Conservation (phyloP, 129 eudicot genomes). For the Artemisia argyi region DNA sequence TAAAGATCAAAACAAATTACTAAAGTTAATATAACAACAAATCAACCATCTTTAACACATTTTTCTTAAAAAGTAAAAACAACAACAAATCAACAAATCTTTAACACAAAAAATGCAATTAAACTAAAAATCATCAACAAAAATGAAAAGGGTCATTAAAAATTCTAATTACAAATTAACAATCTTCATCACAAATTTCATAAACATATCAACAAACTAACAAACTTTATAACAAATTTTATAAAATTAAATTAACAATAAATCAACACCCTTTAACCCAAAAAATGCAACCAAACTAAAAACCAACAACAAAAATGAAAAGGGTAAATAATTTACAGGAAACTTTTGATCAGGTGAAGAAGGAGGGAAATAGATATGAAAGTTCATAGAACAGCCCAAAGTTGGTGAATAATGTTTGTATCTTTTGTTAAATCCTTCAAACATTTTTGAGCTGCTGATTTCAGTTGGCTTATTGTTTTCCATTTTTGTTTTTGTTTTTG, state of each 20-base stretch:
- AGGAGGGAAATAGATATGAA: conserved; percentile 91
- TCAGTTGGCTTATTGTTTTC: conserved; percentile 74
- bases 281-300: background rate
- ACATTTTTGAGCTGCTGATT: conserved; percentile 87
- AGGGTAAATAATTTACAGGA: conserved; percentile 47
- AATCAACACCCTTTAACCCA: background rate
- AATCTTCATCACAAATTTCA: conserved; percentile 7
- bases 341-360: conserved; percentile 66
- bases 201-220: too few species aligned
- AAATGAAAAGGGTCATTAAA: background rate
- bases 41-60: too few species aligned
- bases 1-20: too few species aligned
- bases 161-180: background rate
- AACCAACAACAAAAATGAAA: background rate
- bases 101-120: background rate
- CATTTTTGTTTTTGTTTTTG: conserved; percentile 31
- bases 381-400: conserved; percentile 88
- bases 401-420: conserved; percentile 87
- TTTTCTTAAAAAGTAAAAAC: too few species aligned
- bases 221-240: too few species aligned
- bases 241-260: too few species aligned
- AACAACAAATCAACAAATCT: background rate
- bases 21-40: too few species aligned
- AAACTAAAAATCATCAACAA: background rate
- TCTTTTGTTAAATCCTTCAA: conserved; percentile 89